Evolutionary conservation across 768 basidiomycete genomes (phyloP).

Genomic region (Pulveroboletus ravenelii): DNA sequence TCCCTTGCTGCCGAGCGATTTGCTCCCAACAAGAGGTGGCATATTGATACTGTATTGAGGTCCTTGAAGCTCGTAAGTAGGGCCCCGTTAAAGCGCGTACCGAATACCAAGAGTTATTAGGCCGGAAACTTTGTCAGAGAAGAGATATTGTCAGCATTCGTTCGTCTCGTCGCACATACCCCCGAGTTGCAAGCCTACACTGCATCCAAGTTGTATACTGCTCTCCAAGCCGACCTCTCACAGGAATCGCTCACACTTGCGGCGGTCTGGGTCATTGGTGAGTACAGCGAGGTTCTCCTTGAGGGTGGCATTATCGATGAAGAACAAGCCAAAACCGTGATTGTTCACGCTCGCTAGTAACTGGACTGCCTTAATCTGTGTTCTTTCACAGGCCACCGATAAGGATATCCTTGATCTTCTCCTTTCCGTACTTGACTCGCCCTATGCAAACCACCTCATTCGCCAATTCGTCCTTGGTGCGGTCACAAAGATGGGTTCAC

Average conservation of each 20-base stretch:
- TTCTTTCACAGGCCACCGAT: slow-evolving; percentile 57
- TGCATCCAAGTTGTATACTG: slow-evolving; percentile 82
- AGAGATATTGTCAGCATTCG: slow-evolving; percentile 92
- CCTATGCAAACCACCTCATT: slow-evolving; percentile 86
- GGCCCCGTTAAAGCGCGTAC: neutral
- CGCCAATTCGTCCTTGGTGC: slow-evolving; percentile 91
- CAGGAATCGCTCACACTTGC: slow-evolving; percentile 94
- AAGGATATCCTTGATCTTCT: slow-evolving; percentile 83
- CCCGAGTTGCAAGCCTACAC: slow-evolving; percentile 96
- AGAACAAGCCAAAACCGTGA: slow-evolving; percentile 65
- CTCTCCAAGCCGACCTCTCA: slow-evolving; percentile 86
- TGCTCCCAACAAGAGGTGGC: slow-evolving; percentile 98
- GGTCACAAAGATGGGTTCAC: slow-evolving; percentile 84
- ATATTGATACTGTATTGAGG: slow-evolving; percentile 94
- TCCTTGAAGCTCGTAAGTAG: slow-evolving; percentile 79
- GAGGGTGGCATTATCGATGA: slow-evolving; percentile 81
- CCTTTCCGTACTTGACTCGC: slow-evolving; percentile 83
- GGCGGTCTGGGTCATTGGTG: slow-evolving; percentile 93
- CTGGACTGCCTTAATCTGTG: neutral
- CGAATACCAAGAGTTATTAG: slow-evolving; percentile 35
- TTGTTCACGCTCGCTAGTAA: slow-evolving; percentile 12
- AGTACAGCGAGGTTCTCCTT: slow-evolving; percentile 88
- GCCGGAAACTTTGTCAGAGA: slow-evolving; percentile 98
- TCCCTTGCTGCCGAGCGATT: slow-evolving; percentile 93
- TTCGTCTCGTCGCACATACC: slow-evolving; percentile 93